phyloP scores from a whole-genome alignment of 2,329 filamentous ascomycete genomes.

The Phaeosphaeria sp. region DNA sequence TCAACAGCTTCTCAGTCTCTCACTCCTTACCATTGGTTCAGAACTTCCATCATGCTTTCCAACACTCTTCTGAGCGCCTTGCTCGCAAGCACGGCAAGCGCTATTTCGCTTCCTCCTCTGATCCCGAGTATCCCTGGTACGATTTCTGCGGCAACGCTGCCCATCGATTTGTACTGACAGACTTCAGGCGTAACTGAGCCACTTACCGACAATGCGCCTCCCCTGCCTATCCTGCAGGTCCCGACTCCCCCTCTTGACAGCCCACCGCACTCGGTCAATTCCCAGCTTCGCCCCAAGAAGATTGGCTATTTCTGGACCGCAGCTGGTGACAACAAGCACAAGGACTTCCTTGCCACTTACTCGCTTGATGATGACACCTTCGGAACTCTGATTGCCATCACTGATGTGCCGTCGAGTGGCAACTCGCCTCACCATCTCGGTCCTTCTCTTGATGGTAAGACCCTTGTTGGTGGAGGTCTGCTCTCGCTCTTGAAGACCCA shows the following conservation, averaged over 20 bases:
- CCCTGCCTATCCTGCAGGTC: constrained; percentile 65
- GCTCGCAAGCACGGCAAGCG: constrained; percentile 24
- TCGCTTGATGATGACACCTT: constrained; percentile 69
- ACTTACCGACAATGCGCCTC: constrained; percentile 58
- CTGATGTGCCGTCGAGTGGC: constrained; percentile 65
- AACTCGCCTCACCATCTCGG: constrained; percentile 68
- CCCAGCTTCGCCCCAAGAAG: constrained; percentile 68
- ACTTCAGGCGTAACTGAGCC: constrained; percentile 62
- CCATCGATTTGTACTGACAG: neutral
- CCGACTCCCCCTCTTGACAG: constrained; percentile 66
- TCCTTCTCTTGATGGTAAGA: constrained; percentile 63
- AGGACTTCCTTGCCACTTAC: constrained; percentile 65
- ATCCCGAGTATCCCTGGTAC: constrained; percentile 63
- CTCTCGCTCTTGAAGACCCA: constrained; percentile 66
- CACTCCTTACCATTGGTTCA: neutral
- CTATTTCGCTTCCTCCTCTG: constrained; percentile 59
- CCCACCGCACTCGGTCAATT: constrained; percentile 59
- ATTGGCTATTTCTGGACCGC: constrained; percentile 71
- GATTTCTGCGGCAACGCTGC: neutral
- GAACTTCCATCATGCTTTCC: constrained; percentile 24
- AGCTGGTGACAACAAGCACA: constrained; percentile 66
- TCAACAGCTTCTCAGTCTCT: constrained; percentile 18
- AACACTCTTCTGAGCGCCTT: constrained; percentile 26
- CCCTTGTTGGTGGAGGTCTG: constrained; percentile 64
- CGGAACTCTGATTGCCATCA: constrained; percentile 64